Conservation (phyloP, 495 filamentous ascomycete genomes). For the Penicillium steckii region DNA sequence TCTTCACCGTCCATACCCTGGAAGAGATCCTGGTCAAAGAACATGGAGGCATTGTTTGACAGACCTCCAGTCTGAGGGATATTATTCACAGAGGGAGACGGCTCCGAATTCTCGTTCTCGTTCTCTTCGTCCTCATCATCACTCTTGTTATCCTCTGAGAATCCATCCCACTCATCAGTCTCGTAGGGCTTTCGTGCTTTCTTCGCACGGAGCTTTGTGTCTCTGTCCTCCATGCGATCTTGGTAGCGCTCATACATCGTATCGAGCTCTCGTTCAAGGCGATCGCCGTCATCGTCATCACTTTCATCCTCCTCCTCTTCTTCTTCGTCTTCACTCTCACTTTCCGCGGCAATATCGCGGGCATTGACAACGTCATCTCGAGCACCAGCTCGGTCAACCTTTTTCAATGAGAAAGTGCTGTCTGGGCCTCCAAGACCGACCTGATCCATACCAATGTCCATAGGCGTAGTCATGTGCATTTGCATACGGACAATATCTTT, state of each 20-base stretch:
- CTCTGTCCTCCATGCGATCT: slow-evolving; percentile 70
- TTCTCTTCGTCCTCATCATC: slow-evolving; percentile 52
- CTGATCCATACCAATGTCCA: slow-evolving; percentile 94
- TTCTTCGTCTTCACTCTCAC: slow-evolving; percentile 57
- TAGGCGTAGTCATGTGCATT: slow-evolving; percentile 92
- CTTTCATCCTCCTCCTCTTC: slow-evolving; percentile 59
- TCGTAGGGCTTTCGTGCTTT: slow-evolving; percentile 78
- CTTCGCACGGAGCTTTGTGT: slow-evolving; percentile 87
- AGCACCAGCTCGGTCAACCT: slow-evolving; percentile 70
- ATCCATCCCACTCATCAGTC: slow-evolving; percentile 88
- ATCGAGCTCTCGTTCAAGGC: slow-evolving; percentile 81
- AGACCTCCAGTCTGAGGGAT: slow-evolving; percentile 51
- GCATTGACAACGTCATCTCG: slow-evolving; percentile 71
- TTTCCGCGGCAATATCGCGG: slow-evolving; percentile 62
- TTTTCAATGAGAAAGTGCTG: slow-evolving; percentile 78
- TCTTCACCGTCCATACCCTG: slow-evolving; percentile 64
- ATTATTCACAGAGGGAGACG: slow-evolving; percentile 46
- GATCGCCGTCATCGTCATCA: slow-evolving; percentile 80
- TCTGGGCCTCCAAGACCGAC: slow-evolving; percentile 72
- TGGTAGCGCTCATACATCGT: slow-evolving; percentile 81
- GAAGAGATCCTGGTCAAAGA: slow-evolving; percentile 97
- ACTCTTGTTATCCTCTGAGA: slow-evolving; percentile 67
- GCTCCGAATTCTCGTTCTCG: slow-evolving; percentile 53
- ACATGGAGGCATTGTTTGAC: slow-evolving; percentile 78
- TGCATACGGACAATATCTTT: slow-evolving; percentile 92